A percentile compares a stretch with the other conserved stretches of the same genome.
Conservation (phyloP, 768 basidiomycete species). For the Suillus hirtellus region DNA sequence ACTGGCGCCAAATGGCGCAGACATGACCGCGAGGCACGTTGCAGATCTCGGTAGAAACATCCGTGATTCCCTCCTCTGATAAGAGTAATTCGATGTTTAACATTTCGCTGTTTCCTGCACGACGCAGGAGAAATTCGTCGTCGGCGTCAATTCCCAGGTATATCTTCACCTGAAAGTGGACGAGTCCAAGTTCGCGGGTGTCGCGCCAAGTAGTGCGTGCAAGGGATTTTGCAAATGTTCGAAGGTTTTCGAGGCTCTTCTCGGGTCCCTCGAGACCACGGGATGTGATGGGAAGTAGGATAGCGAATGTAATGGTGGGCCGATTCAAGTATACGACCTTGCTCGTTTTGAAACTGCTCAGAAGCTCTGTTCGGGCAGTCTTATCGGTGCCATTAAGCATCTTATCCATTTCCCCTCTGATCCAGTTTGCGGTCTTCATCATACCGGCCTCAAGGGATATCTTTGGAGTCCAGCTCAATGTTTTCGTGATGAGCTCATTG, state of each 20-base stretch:
- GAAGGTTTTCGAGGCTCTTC: constrained; percentile 45
- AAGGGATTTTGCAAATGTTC: constrained; percentile 45
- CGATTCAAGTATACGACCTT: constrained; percentile 39
- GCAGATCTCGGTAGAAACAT: constrained; percentile 40
- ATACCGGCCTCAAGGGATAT: constrained; percentile 48
- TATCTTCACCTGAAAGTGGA: constrained; percentile 33
- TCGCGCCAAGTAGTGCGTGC: constrained; percentile 48
- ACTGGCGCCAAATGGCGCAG: constrained; percentile 55
- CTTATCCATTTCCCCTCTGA: constrained; percentile 38
- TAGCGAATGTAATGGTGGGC: constrained; percentile 43
- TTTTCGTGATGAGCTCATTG: constrained; percentile 36
- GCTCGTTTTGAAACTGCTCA: constrained; percentile 35
- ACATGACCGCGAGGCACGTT: constrained; percentile 46
- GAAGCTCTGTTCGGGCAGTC: constrained; percentile 13
- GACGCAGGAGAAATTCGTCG: constrained; percentile 40
- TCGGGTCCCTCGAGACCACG: constrained; percentile 36
- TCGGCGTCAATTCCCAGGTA: constrained; percentile 42
- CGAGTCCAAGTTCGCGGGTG: constrained; percentile 30
- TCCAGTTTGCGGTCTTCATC: constrained; percentile 49
- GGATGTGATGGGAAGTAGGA: constrained; percentile 61
- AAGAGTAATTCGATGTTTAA: constrained; percentile 38
- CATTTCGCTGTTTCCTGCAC: constrained; percentile 11
- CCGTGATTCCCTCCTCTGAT: constrained; percentile 35
- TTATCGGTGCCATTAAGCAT: constrained; percentile 14
- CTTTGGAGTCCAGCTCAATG: constrained; percentile 46